Percentiles rank a stretch among this genome's conserved stretches.
Evolutionary conservation across 768 basidiomycete genomes (phyloP).

Genomic region (Suillus paluster): DNA sequence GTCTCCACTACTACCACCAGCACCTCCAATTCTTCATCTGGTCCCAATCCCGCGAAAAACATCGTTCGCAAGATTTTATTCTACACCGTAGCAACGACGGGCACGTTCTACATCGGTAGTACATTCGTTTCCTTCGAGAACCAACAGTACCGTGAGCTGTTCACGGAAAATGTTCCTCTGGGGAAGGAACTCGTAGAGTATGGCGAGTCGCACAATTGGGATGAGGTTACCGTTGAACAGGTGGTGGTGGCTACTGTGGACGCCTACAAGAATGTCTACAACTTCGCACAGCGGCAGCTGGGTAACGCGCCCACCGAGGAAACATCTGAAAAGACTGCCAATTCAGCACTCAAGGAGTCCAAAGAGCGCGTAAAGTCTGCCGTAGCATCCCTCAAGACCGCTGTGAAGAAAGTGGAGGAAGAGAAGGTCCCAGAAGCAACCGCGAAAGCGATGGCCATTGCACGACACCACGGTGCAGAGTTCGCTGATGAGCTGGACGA

Average conservation of each 20-base stretch:
- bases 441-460: conserved; percentile 46
- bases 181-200: conserved; percentile 80
- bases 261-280: conserved; percentile 51
- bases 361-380: conserved; percentile 49
- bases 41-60: conserved; percentile 59
- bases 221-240: conserved; percentile 67
- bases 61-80: conserved; percentile 65
- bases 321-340: conserved; percentile 37
- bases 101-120: conserved; percentile 84
- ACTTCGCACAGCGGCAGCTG: conserved; percentile 52
- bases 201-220: conserved; percentile 81
- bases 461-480: conserved; percentile 49
- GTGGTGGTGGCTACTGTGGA: conserved; percentile 58
- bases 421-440: conserved; percentile 28
- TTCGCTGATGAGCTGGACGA: conserved; percentile 69
- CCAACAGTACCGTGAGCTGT: conserved; percentile 84
- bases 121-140: conserved; percentile 78
- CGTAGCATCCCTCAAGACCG: conserved; percentile 53
- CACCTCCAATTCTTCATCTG: conserved; percentile 23
- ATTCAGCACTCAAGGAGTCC: conserved; percentile 44
- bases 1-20: conserved; percentile 60
- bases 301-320: conserved; percentile 45
- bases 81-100: conserved; percentile 67
- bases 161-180: conserved; percentile 79
- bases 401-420: conserved; percentile 43